These are phyloP conservation scores for Phaeotremella skinneri DNA, from an alignment of 768 basidiomycete genomes.

Conservation along the genomic window DNA sequence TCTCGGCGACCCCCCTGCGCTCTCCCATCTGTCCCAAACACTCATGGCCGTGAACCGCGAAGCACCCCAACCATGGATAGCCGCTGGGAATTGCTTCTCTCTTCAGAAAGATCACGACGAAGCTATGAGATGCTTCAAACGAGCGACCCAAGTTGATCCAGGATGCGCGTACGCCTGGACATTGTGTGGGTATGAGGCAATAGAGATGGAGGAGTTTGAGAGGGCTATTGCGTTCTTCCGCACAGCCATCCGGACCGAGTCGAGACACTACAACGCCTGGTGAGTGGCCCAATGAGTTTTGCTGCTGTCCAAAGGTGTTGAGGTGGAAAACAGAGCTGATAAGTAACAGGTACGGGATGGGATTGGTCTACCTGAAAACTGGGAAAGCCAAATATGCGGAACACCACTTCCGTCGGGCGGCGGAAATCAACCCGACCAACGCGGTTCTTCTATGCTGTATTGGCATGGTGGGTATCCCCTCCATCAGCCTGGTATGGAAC, in stretches of 20 bases:
- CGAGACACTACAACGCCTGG: conserved; percentile 98
- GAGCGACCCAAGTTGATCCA: conserved; percentile 84
- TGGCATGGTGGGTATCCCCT: conserved; percentile 72
- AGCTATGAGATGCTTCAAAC: conserved; percentile 88
- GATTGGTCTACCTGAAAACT: conserved; percentile 91
- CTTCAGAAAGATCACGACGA: conserved; percentile 89
- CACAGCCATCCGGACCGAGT: conserved; percentile 82
- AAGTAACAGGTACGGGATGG: conserved; percentile 84
- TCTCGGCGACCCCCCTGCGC: conserved; percentile 72
- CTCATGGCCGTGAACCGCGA: conserved; percentile 78
- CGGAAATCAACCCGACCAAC: conserved; percentile 88
- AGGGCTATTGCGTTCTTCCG: conserved; percentile 89
- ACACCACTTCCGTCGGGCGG: conserved; percentile 91
- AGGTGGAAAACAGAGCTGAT: conserved; percentile 11
- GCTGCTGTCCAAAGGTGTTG: not conserved
- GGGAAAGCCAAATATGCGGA: conserved; percentile 90
- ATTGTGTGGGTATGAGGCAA: conserved; percentile 91
- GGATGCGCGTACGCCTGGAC: conserved; percentile 94
- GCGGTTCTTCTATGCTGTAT: conserved; percentile 95
- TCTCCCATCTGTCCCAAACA: conserved; percentile 91
- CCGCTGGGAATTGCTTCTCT: conserved; percentile 92
- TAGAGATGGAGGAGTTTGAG: conserved; percentile 86
- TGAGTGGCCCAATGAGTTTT: conserved; percentile 57
- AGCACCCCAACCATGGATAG: conserved; percentile 84
- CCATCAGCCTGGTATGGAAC: not conserved